Base-by-base conservation (phyloP, 768 basidiomycete genomes). In the Auricularia sp. region DNA sequence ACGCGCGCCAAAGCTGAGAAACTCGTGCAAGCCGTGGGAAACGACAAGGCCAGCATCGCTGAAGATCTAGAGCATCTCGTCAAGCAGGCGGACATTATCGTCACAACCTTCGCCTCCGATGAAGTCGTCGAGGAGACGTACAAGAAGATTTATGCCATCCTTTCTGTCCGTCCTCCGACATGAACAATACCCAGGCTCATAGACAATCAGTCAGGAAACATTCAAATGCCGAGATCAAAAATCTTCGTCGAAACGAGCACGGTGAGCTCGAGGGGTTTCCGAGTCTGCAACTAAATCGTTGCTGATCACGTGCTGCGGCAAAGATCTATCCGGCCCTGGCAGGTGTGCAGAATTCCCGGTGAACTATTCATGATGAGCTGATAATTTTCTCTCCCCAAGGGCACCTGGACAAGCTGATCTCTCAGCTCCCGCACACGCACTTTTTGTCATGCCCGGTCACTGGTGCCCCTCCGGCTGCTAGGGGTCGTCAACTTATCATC, bases 241-340 rank as follows among this genome's bases (percentile, higher is more conserved):
- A 88, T 91, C 58, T 92, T 94, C 67, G 87, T 93, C 36, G 92
- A 95, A 68, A 91, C 88, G 12, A 86, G 86, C 75, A 95, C 92
- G 2, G 90, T 91, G 64, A 12, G 56, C 69, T 64, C 71, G 62
- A n/a, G 21, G 10, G 33, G 6, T 64, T 56, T 61, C 42, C 14
- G 63, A 29, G 29, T 29, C 29, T 29, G 29, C 29, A 29, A 29
- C 62, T 3, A 16, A 23, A 51, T 7, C 23, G 14, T 63, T 47
- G 7, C 34, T 23, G 56, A 23, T 59, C 56, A 35, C 14, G 29
- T 59, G 56, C 12, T 18, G 29, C 29, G 29, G 29, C 36, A 54
- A 68, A 85, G 83, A 80, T 85, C 58, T 84, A 84, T 65, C 85
- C 85, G 34, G 68, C 78, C 21, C 71, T 86, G 18, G 78, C 83